A percentile compares a stretch with the other conserved stretches of the same genome.
Conservation (phyloP, 148 eudicot species). For the Fagopyrum homotropicum region DNA sequence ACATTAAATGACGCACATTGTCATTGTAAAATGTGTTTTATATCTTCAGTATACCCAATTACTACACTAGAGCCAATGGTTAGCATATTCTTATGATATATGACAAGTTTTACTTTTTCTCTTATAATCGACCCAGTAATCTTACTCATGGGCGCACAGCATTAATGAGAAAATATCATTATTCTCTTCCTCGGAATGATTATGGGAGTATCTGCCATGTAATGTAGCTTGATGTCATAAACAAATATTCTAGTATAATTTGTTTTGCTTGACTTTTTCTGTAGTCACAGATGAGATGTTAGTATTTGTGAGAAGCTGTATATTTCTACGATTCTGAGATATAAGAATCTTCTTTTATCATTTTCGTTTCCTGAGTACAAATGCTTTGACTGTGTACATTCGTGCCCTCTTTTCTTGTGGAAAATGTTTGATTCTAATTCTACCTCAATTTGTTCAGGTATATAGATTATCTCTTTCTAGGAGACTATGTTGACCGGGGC, state of each 20-base stretch:
- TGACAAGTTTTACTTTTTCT: background rate
- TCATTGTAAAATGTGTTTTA: too few relatives aligned
- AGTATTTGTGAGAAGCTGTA: background rate
- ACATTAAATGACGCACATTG: too few relatives aligned
- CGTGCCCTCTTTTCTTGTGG: background rate
- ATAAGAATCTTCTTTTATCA: background rate
- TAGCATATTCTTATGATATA: background rate
- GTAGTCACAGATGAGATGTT: background rate
- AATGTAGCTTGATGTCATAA: background rate
- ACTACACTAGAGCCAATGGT: too few relatives aligned
- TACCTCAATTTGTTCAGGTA: slow-evolving; percentile 40
- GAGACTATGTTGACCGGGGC: slow-evolving; percentile 97
- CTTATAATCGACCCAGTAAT: background rate
- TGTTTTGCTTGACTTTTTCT: background rate
- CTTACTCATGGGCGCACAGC: background rate
- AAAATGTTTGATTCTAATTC: background rate
- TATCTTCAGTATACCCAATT: too few relatives aligned
- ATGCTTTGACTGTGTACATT: background rate
- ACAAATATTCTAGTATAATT: background rate
- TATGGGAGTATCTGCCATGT: background rate
- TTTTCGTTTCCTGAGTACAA: background rate
- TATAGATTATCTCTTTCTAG: slow-evolving; percentile 94
- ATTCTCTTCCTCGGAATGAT: background rate
- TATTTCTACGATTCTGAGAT: background rate
- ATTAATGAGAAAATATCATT: background rate